Conservation (phyloP, 2,329 filamentous ascomycete genomes). For the Fusarium heterosporum region DNA sequence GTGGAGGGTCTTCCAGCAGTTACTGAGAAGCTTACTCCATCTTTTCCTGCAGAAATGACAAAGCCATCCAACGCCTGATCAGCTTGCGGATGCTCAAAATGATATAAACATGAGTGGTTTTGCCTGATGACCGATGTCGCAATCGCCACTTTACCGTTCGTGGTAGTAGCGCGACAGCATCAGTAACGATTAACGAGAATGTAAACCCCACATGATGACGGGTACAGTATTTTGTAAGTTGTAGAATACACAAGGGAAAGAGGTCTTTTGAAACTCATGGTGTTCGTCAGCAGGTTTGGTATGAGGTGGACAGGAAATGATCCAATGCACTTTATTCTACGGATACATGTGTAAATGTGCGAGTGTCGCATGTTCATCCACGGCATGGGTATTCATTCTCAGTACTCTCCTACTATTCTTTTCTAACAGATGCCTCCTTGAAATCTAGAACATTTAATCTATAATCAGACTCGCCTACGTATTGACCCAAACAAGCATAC, state of each 20-base stretch:
- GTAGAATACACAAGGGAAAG: background rate
- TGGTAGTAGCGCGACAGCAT: conserved; percentile 35
- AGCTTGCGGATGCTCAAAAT: conserved; percentile 23
- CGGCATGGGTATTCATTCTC: too few species aligned
- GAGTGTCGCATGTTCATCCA: background rate
- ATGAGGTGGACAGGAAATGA: background rate
- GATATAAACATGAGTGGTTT: conserved; percentile 30
- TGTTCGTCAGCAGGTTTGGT: background rate
- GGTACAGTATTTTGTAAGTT: background rate
- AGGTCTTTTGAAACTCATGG: background rate
- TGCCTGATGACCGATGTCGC: conserved; percentile 43
- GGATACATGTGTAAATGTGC: background rate
- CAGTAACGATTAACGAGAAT: conserved; percentile 2
- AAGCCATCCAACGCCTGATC: conserved; percentile 25
- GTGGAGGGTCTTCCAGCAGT: conserved; percentile 22
- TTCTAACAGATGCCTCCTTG: background rate
- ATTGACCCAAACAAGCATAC: background rate
- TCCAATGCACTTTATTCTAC: background rate
- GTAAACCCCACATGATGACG: conserved; percentile 24
- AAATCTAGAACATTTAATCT: background rate
- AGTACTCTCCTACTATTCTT: background rate
- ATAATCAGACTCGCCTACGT: too few species aligned
- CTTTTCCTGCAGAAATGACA: conserved; percentile 25
- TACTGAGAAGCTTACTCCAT: conserved; percentile 22
- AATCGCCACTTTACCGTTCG: conserved; percentile 44